Conservation (phyloP, 2,329 filamentous ascomycete species). For the Plectosphaerella sp. region DNA sequence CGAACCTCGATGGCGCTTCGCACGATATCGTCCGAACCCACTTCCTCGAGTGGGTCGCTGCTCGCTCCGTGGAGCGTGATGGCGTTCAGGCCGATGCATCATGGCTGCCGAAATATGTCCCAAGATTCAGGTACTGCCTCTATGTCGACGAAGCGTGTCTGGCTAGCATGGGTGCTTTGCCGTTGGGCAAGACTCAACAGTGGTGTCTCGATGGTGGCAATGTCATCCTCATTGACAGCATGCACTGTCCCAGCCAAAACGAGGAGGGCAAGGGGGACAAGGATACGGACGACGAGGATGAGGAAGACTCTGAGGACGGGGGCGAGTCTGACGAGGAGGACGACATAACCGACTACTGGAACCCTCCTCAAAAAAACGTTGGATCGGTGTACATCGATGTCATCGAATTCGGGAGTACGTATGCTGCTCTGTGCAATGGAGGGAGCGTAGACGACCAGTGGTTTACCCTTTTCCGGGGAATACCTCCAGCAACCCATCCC, state of each 20-base stretch:
- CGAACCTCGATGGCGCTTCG: conserved; percentile 5
- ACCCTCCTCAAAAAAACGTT: too few species aligned
- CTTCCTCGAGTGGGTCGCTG: not conserved
- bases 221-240: not conserved
- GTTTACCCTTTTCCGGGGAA: too few species aligned
- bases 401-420: not conserved
- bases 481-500: not conserved
- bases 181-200: not conserved
- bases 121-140: not conserved
- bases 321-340: not conserved
- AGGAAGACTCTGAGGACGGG: not conserved
- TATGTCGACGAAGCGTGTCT: not conserved
- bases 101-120: not conserved
- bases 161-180: not conserved
- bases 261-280: not conserved
- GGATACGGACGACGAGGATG: not conserved
- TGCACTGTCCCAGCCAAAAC: not conserved
- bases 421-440: not conserved
- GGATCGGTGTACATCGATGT: not conserved
- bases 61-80: conserved; percentile 1
- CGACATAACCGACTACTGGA: too few species aligned
- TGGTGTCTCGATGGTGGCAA: not conserved
- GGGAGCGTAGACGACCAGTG: not conserved
- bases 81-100: not conserved
- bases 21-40: not conserved